Conservation (phyloP, 2,329 filamentous ascomycete species). For the Fusarium sp. region DNA sequence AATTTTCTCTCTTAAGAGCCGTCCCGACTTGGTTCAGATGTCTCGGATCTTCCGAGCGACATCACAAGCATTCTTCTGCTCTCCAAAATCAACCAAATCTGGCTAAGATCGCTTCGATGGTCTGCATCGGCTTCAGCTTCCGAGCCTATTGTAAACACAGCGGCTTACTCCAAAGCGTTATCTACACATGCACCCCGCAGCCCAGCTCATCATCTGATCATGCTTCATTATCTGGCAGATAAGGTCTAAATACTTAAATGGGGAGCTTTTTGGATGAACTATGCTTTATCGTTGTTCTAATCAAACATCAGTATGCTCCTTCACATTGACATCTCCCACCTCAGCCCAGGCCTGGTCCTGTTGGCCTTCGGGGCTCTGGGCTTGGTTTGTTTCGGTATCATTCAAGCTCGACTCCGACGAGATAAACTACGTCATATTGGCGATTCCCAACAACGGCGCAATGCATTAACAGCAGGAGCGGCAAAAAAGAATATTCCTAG, state of each 20-base stretch:
- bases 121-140: not conserved
- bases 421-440: not conserved
- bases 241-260: not conserved
- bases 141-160: not conserved
- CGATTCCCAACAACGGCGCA: not conserved
- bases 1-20: not conserved
- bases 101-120: not conserved
- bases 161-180: not conserved
- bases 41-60: not conserved
- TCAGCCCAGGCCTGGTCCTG: not conserved
- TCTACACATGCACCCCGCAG: not conserved
- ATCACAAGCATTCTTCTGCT: not conserved
- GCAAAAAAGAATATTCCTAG: no score
- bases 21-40: not conserved
- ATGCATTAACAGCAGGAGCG: not conserved
- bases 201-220: not conserved
- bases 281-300: not conserved
- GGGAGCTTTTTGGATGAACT: not conserved
- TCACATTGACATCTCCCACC: not conserved
- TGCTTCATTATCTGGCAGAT: not conserved
- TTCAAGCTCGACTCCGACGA: not conserved
- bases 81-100: not conserved
- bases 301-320: not conserved
- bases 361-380: not conserved
- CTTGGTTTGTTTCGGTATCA: not conserved